Evolutionary conservation across 805 yeast species (phyloP), one percentile per base, ranked within the genome.

Genomic region (Ogataea haglerorum): DNA sequence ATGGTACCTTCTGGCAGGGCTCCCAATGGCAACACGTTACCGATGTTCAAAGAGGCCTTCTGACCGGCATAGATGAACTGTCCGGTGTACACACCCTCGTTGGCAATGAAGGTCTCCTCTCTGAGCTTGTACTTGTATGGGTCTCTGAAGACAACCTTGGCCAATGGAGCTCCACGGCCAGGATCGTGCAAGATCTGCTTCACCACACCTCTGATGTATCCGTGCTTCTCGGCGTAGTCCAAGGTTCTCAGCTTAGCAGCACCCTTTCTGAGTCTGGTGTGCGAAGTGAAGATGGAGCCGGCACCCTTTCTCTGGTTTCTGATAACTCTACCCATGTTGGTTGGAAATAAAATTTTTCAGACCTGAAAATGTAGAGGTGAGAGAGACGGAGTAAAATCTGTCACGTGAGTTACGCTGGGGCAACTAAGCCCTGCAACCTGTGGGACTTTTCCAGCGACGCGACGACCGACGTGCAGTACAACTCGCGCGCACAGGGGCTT

Each of bases 241-340:
- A 91, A 84, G 71, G 96, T 85, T 85, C 99, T 88, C 74, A 91
- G 84, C 87, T 91, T 91, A 72, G 99, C 99, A 72, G 99, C 98
- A 75, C 99, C 99, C 80, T 93, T 87, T 86, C 99, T 89, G 76
- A 93, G 87, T 79, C 98, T 91, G 82, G 98, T 91, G 93, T 91
- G 95, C 68, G 99, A 83, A 72, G 95, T 85, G 89, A 93, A 93
- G 83, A 93, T 89, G 68, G 98, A 91, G 72, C 99, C 98, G 76
- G 96, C 96, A 85, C 98, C 98, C 82, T 93, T 93, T 89, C 99
- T 90, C 85, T 93, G 99, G 85, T 93, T 93, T 81, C 99, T 95
- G 82, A 93, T 93, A 78, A 93, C 99, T 85, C 98, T 88, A 86
- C 96, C 96, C 43, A 40, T 35, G 42, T 38, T 38, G 36, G 30